Base-by-base conservation (phyloP, 176 grass and related monocot species). In the Oryza officinalis region DNA sequence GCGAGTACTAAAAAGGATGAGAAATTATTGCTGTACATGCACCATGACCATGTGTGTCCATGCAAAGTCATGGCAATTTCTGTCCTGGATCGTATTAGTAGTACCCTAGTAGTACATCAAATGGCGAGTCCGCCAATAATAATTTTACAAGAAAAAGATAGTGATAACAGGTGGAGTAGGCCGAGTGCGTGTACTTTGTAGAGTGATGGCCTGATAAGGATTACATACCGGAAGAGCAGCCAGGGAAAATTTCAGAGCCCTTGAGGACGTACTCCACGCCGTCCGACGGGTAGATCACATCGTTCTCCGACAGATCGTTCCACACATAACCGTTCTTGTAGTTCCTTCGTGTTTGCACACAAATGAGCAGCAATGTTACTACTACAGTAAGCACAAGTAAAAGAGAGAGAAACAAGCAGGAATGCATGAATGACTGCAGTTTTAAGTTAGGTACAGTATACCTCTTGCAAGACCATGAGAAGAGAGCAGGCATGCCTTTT, bases 251-350 rank as follows among this genome's bases (percentile, higher is more conserved):
- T 87, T 99, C 97, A 0, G 93, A 99, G 91, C 97, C 97, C 82
- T 99, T 99, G 77, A 99, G 97, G 30, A 99, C 97, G 88, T 99
- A 96, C 83, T 99, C 97, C 1, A 91, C 91, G 87, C 97, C 93
- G 84, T 99, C 93, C 3, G 97, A 92, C 65, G 93, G 97, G 85
- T 92, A 96, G 67, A 99, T 99, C 22, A 92, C 78, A 14, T 99
- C 97, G 85, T 86, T 94, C 78, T 92, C 97, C 22, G 89, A 95
- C 54, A 99, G 67, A 86, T 99, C 97, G 71, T 99, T 99, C 97
- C 97, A 99, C 43, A 99, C 93, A 85, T 99, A 99, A 37, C 97
- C 97, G 67, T 99, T 99, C 82, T 99, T 99, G 84, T 99, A 99
- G 93, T 89, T 94, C 97, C 97, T 99, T 13, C 54, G 81, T 10